A percentile compares a stretch with the other conserved stretches of the same genome.
Evolutionary conservation across 257 asterid genomes (phyloP).

Genomic region (Agastache rugosa): DNA sequence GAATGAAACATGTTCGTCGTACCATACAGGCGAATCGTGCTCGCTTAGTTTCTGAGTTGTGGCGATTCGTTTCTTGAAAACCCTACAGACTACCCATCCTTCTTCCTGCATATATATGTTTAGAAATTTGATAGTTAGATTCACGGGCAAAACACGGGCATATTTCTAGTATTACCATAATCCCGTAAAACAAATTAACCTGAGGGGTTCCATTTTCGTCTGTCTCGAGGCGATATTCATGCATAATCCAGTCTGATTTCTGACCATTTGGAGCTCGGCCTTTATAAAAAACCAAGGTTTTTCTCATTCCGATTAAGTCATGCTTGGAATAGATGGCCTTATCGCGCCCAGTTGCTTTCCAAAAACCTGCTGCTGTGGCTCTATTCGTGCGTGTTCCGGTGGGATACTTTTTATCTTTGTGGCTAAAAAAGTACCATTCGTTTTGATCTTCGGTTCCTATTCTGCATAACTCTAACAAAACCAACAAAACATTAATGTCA

Average conservation of each 20-base stretch:
- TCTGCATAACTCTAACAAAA: constrained; percentile 74
- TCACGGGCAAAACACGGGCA: too few species aligned
- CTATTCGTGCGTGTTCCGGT: constrained; percentile 91
- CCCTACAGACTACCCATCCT: constrained; percentile 98
- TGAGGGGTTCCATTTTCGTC: constrained; percentile 84
- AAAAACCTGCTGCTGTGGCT: constrained; percentile 90
- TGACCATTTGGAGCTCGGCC: constrained; percentile 97
- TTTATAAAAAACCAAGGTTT: constrained; percentile 81
- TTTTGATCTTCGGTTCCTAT: constrained; percentile 80
- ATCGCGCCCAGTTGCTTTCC: constrained; percentile 97
- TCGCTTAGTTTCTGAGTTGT: constrained; percentile 59
- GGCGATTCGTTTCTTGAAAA: constrained; percentile 78
- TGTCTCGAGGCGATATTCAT: constrained; percentile 83
- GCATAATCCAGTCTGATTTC: constrained; percentile 96
- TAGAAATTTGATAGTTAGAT: too few species aligned
- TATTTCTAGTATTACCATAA: too few species aligned
- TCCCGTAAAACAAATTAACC: constrained; percentile 37
- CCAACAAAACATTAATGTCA: constrained; percentile 6
- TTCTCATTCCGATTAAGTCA: constrained; percentile 87
- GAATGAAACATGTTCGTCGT: constrained; percentile 78
- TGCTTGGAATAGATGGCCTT: constrained; percentile 85
- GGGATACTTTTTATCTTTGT: constrained; percentile 93
- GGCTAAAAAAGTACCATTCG: constrained; percentile 96
- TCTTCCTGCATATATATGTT: constrained; percentile 63
- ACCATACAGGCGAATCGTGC: constrained; percentile 83